Evolutionary conservation across 2,329 filamentous ascomycete genomes (phyloP).

Genomic region (Phialemonium atrogriseum): DNA sequence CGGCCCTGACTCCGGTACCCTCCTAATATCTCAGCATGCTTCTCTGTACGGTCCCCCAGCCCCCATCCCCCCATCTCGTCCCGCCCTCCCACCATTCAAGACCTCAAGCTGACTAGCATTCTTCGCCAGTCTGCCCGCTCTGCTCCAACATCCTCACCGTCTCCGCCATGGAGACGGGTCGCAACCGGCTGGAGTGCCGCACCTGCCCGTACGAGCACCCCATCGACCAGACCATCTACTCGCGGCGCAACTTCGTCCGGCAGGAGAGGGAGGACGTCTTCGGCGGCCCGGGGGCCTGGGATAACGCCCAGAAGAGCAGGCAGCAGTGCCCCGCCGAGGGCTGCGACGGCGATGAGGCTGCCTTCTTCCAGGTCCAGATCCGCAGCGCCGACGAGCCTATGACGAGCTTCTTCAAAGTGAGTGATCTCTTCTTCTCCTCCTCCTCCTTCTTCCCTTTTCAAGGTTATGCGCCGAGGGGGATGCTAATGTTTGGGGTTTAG

Average conservation of each 20-base stretch:
- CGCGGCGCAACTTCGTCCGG: constrained; percentile 74
- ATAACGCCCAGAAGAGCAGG: constrained; percentile 77
- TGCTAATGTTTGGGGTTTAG: too few species aligned
- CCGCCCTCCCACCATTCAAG: too few species aligned
- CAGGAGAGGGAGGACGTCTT: constrained; percentile 87
- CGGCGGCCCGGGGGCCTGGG: constrained; percentile 80
- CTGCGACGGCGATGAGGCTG: constrained; percentile 78
- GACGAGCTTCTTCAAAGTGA: constrained; percentile 88
- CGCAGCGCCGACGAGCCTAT: constrained; percentile 97
- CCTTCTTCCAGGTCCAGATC: constrained; percentile 96
- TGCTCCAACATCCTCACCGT: constrained; percentile 81
- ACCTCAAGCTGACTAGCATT: constrained; percentile 1
- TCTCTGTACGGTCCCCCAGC: constrained; percentile 43
- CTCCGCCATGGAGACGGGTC: constrained; percentile 44
- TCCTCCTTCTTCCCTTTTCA: background rate
- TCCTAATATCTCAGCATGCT: constrained; percentile 48
- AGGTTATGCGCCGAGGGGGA: too few species aligned
- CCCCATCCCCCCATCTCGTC: background rate
- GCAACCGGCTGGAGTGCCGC: constrained; percentile 87
- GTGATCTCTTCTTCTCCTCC: constrained; percentile 5
- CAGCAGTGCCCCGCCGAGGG: constrained; percentile 75
- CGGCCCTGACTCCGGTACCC: too few species aligned
- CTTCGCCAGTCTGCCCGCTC: constrained; percentile 61
- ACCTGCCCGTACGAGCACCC: constrained; percentile 90
- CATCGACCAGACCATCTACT: constrained; percentile 70